phyloP scores from a whole-genome alignment of 805 yeast species.

The Kuraishia molischiana region DNA sequence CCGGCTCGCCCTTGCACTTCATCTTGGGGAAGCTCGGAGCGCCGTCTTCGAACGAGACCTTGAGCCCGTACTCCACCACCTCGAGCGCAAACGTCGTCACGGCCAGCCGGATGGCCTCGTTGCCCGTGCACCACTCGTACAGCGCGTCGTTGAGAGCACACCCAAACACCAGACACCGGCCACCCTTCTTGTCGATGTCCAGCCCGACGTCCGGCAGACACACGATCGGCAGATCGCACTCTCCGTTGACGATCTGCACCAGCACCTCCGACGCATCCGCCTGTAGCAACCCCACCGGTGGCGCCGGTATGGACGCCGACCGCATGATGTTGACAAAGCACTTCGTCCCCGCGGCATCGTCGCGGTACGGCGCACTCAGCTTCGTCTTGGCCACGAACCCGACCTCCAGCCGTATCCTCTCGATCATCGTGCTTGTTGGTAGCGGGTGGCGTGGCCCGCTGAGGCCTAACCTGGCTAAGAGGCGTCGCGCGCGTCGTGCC shows the following conservation, averaged over 20 bases:
- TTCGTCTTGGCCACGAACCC: slow-evolving; percentile 68
- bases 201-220: slow-evolving; percentile 43
- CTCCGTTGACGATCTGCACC: slow-evolving; percentile 45
- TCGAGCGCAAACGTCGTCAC: slow-evolving; percentile 23
- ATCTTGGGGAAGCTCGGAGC: slow-evolving; percentile 57
- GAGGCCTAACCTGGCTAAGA: no score
- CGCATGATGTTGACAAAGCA: slow-evolving; percentile 62
- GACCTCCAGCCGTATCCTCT: slow-evolving; percentile 37
- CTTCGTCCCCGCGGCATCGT: slow-evolving; percentile 34
- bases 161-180: slow-evolving; percentile 56
- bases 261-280: slow-evolving; percentile 22
- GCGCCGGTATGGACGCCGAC: slow-evolving; percentile 42
- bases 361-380: slow-evolving; percentile 25
- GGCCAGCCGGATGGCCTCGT: slow-evolving; percentile 43
- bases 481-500: no score
- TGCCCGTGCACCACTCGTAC: slow-evolving; percentile 49
- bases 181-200: slow-evolving; percentile 64
- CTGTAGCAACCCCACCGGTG: slow-evolving; percentile 18
- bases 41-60: slow-evolving; percentile 32
- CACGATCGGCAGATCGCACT: slow-evolving; percentile 83
- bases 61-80: background rate
- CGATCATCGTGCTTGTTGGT: no score
- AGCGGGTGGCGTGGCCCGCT: no score
- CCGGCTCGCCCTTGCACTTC: slow-evolving; percentile 52
- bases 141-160: slow-evolving; percentile 66